Percentiles rank a stretch among this genome's conserved stretches.
Conservation (phyloP, 1,139 yeast species). For the Geotrichum cucujoidarum region DNA sequence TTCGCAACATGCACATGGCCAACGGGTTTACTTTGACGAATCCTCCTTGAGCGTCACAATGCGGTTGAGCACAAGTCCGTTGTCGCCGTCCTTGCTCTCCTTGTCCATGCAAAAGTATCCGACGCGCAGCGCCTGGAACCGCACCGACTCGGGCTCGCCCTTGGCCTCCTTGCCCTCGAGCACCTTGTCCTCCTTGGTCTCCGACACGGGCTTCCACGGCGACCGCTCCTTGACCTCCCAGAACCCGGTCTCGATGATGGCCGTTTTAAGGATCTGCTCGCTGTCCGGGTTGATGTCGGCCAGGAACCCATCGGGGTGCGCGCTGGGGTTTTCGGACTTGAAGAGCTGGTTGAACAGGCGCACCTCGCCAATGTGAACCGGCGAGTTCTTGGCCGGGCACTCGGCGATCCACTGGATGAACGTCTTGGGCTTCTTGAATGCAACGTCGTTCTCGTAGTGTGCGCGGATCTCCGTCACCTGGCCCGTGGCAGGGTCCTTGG, state of each 20-base stretch:
- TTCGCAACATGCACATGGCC: neutral
- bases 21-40: conserved; percentile 29
- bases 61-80: conserved; percentile 67
- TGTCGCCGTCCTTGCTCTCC: conserved; percentile 58
- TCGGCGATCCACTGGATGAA: conserved; percentile 96
- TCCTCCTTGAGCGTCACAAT: conserved; percentile 85
- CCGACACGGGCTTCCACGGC: conserved; percentile 59
- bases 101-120: conserved; percentile 93
- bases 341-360: conserved; percentile 85
- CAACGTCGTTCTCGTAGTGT: conserved; percentile 65
- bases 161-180: conserved; percentile 52
- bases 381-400: conserved; percentile 54
- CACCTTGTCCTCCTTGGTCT: conserved; percentile 30
- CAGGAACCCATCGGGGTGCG: conserved; percentile 82
- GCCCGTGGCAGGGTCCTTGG: conserved; percentile 55
- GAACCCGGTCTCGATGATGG: conserved; percentile 78
- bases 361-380: conserved; percentile 64
- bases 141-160: conserved; percentile 70
- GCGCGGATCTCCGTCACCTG: conserved; percentile 67
- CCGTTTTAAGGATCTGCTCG: conserved; percentile 59
- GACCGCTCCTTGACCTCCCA: conserved; percentile 60
- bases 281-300: conserved; percentile 77
- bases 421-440: conserved; percentile 78
- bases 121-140: conserved; percentile 96
- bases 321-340: conserved; percentile 84